These are phyloP conservation scores for Aureobasidium uvarum DNA, from an alignment of 2,329 filamentous ascomycete species.

Conservation along the genomic window DNA sequence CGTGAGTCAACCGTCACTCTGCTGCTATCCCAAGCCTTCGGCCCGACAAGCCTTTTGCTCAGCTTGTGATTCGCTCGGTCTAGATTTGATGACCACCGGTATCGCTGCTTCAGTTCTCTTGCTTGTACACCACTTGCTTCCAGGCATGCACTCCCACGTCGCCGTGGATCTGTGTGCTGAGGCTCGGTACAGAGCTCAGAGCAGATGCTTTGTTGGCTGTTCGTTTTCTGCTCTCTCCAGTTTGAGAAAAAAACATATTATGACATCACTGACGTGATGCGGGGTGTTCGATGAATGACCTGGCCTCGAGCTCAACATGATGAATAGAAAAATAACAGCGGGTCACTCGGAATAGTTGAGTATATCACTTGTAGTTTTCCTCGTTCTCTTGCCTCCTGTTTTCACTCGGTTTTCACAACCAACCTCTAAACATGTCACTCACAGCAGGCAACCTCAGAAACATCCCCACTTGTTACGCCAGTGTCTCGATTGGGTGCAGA, in stretches of 20 bases:
- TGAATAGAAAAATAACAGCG: conserved; percentile 14
- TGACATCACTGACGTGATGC: not conserved
- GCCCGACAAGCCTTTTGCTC: conserved; percentile 1
- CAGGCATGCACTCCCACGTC: not conserved
- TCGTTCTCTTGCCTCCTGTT: not conserved
- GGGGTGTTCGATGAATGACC: not conserved
- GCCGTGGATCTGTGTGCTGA: not conserved
- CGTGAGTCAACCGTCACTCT: conserved; percentile 4
- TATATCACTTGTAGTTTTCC: not conserved
- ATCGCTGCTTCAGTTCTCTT: not conserved
- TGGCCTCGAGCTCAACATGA: conserved; percentile 1
- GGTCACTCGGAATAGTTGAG: not conserved
- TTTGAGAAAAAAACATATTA: not conserved
- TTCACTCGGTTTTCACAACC: not conserved
- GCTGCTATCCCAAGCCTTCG: not conserved
- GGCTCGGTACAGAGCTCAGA: not conserved
- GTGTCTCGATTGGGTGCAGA: conserved; percentile 55
- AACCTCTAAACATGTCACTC: conserved; percentile 36
- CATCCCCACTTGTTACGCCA: conserved; percentile 56
- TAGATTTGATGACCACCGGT: conserved; percentile 13
- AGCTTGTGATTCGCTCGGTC: conserved; percentile 12
- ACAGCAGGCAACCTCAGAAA: conserved; percentile 39
- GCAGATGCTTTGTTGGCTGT: not conserved
- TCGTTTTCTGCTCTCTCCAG: not conserved
- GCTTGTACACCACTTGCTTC: not conserved